Conservation (phyloP, 1,139 yeast genomes). For the Sugiyamaella sp. region DNA sequence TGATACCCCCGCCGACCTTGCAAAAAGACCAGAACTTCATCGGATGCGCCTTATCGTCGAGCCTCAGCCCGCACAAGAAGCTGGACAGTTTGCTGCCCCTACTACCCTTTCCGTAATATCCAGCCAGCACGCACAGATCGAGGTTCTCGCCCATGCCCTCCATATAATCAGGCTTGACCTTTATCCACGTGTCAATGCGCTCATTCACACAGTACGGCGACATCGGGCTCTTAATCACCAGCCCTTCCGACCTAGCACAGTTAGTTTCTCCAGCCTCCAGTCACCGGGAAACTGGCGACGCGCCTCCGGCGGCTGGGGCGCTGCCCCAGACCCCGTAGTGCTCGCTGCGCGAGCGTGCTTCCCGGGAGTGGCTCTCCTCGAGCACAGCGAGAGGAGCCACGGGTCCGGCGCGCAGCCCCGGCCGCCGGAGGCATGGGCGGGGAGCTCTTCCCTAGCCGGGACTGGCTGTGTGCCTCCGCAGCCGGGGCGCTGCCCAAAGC, state of each 20-base stretch:
- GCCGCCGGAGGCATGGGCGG: no score
- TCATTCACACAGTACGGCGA: slow-evolving; percentile 64
- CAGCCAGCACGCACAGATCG: slow-evolving; percentile 80
- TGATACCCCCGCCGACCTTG: slow-evolving; percentile 83
- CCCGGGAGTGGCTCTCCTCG: no score
- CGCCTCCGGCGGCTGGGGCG: no score
- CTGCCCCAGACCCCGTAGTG: no score
- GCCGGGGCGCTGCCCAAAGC: no score
- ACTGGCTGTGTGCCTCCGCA: no score
- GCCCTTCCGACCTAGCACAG: slow-evolving; percentile 67
- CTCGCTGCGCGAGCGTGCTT: no score
- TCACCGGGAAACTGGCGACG: no score
- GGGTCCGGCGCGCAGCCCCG: no score
- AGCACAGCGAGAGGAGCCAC: no score
- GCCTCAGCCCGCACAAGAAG: slow-evolving; percentile 70
- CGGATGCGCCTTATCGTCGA: slow-evolving; percentile 42
- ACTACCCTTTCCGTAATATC: slow-evolving; percentile 65
- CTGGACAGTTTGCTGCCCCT: slow-evolving; percentile 51
- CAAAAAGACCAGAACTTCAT: slow-evolving; percentile 61
- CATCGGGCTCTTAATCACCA: slow-evolving; percentile 68
- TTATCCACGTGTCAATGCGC: slow-evolving; percentile 70
- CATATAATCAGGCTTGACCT: slow-evolving; percentile 88
- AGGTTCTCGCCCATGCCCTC: slow-evolving; percentile 85
- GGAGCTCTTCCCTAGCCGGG: no score
- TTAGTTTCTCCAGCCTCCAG: no score